Base-by-base conservation (phyloP, 2,329 filamentous ascomycete genomes). In the Triangularia setosa region DNA sequence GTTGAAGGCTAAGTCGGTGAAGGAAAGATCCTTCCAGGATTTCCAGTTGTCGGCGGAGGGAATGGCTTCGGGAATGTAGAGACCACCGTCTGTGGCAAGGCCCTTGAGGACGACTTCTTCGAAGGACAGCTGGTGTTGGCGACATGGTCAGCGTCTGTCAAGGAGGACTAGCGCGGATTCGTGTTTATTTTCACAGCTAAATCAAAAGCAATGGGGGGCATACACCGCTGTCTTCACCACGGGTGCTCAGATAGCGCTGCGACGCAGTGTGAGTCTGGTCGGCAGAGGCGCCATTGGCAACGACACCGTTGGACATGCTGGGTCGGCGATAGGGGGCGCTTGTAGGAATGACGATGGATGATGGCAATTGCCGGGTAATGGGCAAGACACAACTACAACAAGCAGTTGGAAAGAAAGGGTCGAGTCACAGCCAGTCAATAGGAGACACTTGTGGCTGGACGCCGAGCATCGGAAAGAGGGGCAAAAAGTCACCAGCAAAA, bases 41-140 rank as follows among this genome's bases (percentile, higher is more conserved):
- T 89, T 64, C 76, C 75, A 78, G 55, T 78, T 69, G 27, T 69
- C 62, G 1, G 76, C 78, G 8, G 66, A 76, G 58, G 93, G 93
- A 67, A 96, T 90, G 69, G 90, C 84, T 75, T 97, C 89, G 52
- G 93, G 93, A 68, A 97, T 90, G 81, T 94, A 97, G 27, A 97
- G 87, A 61, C 93, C 93, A 64, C 92, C 92, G 73, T 97, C 93
- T 55, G 86, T 83, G 64, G 92, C 93, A 64, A 97, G 87, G 54
- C 93, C 93, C 78, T 96, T 96, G 69, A 97, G 83, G 48, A 97
- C 92, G 56, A 93, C 93, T 61, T 93, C 88, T 78, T 97, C 93
- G 76, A 97, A 97, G 60, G 92, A 93, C 71, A 96, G 84, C 90
- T 93, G 55, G 33, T 14, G 44, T 24, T 35, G 55, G 12, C 28